Base-by-base conservation (phyloP, 345 rosid species). In the Citrus australasica region DNA sequence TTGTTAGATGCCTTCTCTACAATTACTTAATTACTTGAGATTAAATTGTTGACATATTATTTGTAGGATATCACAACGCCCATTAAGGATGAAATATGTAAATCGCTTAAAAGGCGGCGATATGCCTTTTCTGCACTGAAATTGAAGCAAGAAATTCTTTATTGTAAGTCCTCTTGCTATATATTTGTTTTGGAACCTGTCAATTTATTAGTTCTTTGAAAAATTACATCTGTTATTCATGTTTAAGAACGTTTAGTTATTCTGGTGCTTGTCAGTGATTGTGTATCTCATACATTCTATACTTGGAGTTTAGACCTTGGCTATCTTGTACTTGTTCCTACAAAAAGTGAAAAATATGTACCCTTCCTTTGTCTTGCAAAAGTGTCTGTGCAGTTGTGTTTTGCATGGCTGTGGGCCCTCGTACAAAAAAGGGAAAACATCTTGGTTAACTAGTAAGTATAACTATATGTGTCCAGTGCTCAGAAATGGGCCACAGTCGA, bases 131-230 rank as follows among this genome's bases (percentile, higher is more conserved):
- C 98, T 74, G 91, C 92, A 1, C 96, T 95, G 71, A 95, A 91
- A 87, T 78, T 93, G 84, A 94, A 93, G 87, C 97, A 95, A 83
- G 99, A 95, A 83, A 83, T 93, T 79, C 88, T 95, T 71, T 95
- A 93, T 80, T 93, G 99, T 95, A 83, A 91, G 99, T 82, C 62
- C 37, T 58, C 71, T 70, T 60, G 33, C 30, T 53, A 32, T 22
- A 24, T 72, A 32, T 76, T 74, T 67, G 19, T 67, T 55, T 51
- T 30, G 48, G 67, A 42, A 63, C 71, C 19, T 76, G 6, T 6
- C 61, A 33, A 25, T 71, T 74, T 48, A 40, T 59, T 22, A 55
- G 59, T 64, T 42, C 17, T 28, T 71, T 22, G 60, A 66, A 48
- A 67, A 35, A 55, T 27, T 24, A 16, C 67, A 35, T 46, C 55